A percentile compares a stretch with the other conserved stretches of the same genome.
phyloP scores from a whole-genome alignment of 371 early-diverging fungal species.

The Mucor racemosus region DNA sequence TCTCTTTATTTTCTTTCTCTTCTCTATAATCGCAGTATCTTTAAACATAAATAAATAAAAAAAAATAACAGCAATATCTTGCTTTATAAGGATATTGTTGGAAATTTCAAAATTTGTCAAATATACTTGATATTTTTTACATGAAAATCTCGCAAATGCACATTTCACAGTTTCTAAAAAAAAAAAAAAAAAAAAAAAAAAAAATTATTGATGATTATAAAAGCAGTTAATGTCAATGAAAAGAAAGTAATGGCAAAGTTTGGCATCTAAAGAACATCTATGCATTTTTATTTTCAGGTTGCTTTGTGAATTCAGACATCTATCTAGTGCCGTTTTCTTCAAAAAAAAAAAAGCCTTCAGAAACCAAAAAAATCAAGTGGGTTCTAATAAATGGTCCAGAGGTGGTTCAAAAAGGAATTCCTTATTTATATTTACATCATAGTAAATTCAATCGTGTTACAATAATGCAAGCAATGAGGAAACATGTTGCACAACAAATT shows the following conservation, averaged over 20 bases:
- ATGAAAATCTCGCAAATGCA: too few relatives aligned
- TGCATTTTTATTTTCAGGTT: neutral
- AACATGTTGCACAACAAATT: neutral
- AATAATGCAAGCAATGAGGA: neutral
- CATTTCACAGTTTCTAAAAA: too few relatives aligned
- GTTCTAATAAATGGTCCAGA: too few relatives aligned
- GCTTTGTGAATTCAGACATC: neutral
- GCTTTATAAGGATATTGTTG: neutral
- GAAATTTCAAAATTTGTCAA: neutral
- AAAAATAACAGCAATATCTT: slow-evolving; percentile 7
- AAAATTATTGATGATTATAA: too few relatives aligned
- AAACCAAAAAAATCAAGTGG: too few relatives aligned
- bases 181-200: too few relatives aligned
- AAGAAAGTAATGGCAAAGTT: too few relatives aligned
- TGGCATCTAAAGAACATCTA: too few relatives aligned
- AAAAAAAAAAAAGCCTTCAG: too few relatives aligned
- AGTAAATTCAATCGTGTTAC: neutral
- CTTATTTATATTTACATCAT: neutral
- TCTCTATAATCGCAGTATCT: neutral
- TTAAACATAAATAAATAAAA: neutral
- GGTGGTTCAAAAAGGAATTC: neutral
- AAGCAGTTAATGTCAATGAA: too few relatives aligned
- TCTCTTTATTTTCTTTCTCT: neutral
- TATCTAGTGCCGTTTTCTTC: neutral
- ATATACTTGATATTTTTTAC: too few relatives aligned